Conservation (phyloP, 2,329 filamentous ascomycete genomes). For the Fusarium sp. region DNA sequence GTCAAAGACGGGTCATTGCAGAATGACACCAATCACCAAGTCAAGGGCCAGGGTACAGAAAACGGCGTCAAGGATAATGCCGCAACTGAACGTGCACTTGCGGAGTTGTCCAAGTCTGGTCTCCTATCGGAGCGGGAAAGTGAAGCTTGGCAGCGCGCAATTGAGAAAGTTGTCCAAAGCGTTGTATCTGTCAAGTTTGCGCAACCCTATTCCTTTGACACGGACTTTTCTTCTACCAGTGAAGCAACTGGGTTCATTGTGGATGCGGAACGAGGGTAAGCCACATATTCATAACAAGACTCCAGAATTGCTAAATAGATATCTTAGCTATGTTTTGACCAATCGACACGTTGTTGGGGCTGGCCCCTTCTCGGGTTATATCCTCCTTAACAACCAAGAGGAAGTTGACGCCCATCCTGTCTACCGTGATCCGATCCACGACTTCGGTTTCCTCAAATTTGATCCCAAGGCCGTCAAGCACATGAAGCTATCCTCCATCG, state of each 20-base stretch:
- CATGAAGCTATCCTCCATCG: conserved; percentile 78
- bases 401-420: conserved; percentile 95
- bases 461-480: conserved; percentile 97
- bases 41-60: neutral
- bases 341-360: conserved; percentile 95
- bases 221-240: conserved; percentile 91
- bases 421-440: conserved; percentile 97
- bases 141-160: conserved; percentile 86
- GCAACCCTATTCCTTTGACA: conserved; percentile 97
- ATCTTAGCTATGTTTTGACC: conserved; percentile 69
- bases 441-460: conserved; percentile 97
- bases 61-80: neutral
- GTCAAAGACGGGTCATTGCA: conserved; percentile 1
- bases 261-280: conserved; percentile 29
- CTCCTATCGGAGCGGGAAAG: conserved; percentile 36
- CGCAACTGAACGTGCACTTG: neutral
- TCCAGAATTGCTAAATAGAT: neutral
- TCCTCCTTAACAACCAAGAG: conserved; percentile 98
- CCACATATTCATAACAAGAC: neutral
- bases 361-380: conserved; percentile 97
- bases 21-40: neutral
- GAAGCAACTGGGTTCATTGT: conserved; percentile 83
- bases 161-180: conserved; percentile 92
- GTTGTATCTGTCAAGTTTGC: conserved; percentile 99
- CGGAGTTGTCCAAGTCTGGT: neutral